These are phyloP conservation scores for Pyrrhoderma noxium DNA, from an alignment of 1,284 basidiomycete genomes.

Conservation along the genomic window DNA sequence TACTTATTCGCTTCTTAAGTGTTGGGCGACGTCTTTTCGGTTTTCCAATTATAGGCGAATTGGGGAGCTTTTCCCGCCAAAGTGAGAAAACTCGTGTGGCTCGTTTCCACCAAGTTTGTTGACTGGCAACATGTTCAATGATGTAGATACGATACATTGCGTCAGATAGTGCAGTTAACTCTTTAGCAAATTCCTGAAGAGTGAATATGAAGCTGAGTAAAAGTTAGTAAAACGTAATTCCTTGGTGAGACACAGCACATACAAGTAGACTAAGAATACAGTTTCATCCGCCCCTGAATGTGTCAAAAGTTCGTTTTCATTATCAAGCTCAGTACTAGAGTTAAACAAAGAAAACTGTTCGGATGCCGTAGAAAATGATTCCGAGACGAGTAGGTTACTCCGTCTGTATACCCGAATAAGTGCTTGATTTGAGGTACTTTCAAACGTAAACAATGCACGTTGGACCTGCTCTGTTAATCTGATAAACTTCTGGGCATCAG, in stretches of 20 bases:
- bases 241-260: constrained; percentile 27
- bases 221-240: constrained; percentile 9
- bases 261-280: constrained; percentile 89
- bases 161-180: constrained; percentile 74
- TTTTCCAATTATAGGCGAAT: constrained; percentile 2
- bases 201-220: constrained; percentile 83
- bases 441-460: constrained; percentile 64
- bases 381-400: constrained; percentile 37
- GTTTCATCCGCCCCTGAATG: constrained; percentile 29
- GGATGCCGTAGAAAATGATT: constrained; percentile 2
- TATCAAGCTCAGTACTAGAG: constrained; percentile 33
- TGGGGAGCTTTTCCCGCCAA: not conserved
- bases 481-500: constrained; percentile 44
- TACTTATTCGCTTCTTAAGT: constrained; percentile 34
- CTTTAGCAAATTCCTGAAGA: constrained; percentile 83
- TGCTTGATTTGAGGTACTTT: constrained; percentile 76
- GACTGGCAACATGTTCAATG: constrained; percentile 45
- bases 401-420: constrained; percentile 68
- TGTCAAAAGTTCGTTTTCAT: constrained; percentile 36
- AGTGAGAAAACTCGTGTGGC: not conserved
- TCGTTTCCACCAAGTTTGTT: constrained; percentile 34
- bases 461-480: constrained; percentile 62
- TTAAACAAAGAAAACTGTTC: not conserved
- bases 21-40: constrained; percentile 6
- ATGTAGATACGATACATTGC: constrained; percentile 70